Base-by-base conservation (phyloP, 495 filamentous ascomycete genomes). In the Saxophila tyrrhenica region DNA sequence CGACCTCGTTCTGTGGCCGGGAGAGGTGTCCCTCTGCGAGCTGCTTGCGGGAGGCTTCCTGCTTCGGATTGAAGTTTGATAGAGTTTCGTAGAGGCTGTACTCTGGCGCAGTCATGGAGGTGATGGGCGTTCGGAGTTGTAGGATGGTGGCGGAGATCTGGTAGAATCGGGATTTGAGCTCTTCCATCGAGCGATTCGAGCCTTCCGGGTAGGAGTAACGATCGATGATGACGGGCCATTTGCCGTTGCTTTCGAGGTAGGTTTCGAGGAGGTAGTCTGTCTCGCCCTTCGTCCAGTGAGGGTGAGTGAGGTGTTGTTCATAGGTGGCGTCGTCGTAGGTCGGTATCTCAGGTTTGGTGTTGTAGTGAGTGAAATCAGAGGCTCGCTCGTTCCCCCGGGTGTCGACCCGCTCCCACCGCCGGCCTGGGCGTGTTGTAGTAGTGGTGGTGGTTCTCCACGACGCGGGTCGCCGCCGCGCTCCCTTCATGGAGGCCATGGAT, bases 151-250 rank as follows among this genome's bases (percentile, higher is more conserved):
- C 85, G 1, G 87, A 87, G 23, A 96, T 75, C 23, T 78, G 75
- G 67, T 97, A 98, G 68, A 92, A 97, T 29, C 92, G 81, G 1
- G 83, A 76, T 68, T 98, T 98, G 62, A 98, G 70, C 52, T 94
- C 89, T 62, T 98, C 92, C 75, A 95, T 80, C 1, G 78, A 82
- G 25, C 94, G 51, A 2, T 43, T 24, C 2, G 25, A 77, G 0
- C 60, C 43, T 38, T 75, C 75, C 0, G 72, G 50, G 19, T 35
- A 95, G 21, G 94, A 87, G 68, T 95, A 98, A 13, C 89, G 85
- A 64, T 98, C 92, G 68, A 80, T 85, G 44, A 98, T 88, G n/a
- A 98, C 69, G 16, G 89, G 72, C 84, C 92, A 98, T 52, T 90
- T 81, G 43, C 94, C 72, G 59, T 92, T 87, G 61, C 80, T 94